These are phyloP conservation scores for Salvia miltiorrhiza DNA, from an alignment of 257 asterid species.

Conservation along the genomic window DNA sequence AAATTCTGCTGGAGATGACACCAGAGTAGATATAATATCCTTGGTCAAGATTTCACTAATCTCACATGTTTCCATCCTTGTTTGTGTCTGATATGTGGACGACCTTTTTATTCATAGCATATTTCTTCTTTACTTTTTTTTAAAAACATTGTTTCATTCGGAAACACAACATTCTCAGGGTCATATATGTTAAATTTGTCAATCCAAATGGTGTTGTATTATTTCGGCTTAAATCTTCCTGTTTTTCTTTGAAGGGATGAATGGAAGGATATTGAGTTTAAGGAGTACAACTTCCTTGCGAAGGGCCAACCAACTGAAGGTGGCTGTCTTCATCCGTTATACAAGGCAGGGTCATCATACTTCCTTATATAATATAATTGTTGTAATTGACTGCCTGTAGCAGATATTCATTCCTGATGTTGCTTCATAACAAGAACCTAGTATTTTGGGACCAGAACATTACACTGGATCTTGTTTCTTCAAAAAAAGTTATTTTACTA, in stretches of 20 bases:
- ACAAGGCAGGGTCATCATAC: constrained; percentile 56
- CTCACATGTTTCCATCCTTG: not conserved
- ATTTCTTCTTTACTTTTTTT: not conserved
- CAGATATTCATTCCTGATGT: not conserved
- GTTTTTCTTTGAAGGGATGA: constrained; percentile 65
- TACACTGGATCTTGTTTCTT: not conserved
- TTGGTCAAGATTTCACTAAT: not conserved
- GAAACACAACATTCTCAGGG: not conserved
- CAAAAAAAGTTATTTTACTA: not conserved
- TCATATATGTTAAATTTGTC: not conserved
- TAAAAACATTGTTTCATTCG: not conserved
- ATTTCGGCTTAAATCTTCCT: not conserved
- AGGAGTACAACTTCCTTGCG: constrained; percentile 93
- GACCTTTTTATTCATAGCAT: not conserved
- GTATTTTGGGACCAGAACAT: not conserved
- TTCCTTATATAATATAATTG: constrained; percentile 10
- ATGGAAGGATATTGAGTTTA: constrained; percentile 87
- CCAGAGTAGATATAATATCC: not conserved
- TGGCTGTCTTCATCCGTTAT: constrained; percentile 90
- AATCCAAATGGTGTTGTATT: not conserved
- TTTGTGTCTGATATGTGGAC: not conserved
- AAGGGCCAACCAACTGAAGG: constrained; percentile 97
- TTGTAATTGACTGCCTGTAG: not conserved
- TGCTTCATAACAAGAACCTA: not conserved
- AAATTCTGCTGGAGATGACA: not conserved